These are phyloP conservation scores for Lactarius tabidus DNA, from an alignment of 768 basidiomycete species.

Conservation along the genomic window DNA sequence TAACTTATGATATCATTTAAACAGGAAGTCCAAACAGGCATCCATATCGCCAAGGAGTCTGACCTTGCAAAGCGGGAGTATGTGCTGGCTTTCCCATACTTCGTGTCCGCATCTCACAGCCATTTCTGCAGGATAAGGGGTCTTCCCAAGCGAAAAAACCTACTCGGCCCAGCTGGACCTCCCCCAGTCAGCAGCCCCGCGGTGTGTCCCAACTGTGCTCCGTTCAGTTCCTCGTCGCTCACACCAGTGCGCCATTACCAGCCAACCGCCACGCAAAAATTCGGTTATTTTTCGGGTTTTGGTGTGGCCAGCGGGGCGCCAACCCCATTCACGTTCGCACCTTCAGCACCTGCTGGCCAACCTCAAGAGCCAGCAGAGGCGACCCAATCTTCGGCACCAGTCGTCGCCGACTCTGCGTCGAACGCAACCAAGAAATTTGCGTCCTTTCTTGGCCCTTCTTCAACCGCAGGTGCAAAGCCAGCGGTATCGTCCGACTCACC, in stretches of 20 bases:
- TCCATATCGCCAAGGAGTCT: conserved; percentile 59
- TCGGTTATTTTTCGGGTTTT: conserved; percentile 52
- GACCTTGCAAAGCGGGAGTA: conserved; percentile 55
- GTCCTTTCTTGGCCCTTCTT: conserved; percentile 25
- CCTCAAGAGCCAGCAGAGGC: conserved; percentile 28
- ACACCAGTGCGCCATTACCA: conserved; percentile 8
- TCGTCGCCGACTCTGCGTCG: conserved; percentile 26
- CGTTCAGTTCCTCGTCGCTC: conserved; percentile 10
- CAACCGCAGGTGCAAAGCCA: conserved; percentile 8
- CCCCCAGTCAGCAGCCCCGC: conserved; percentile 27
- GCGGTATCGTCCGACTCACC: conserved; percentile 19
- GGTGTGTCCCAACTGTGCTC: conserved; percentile 29
- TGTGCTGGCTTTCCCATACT: conserved; percentile 28
- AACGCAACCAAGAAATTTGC: conserved; percentile 24
- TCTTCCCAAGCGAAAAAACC: conserved; percentile 50
- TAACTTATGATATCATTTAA: conserved; percentile 2
- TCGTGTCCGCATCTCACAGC: neutral
- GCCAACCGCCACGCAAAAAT: conserved; percentile 39
- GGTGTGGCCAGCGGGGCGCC: conserved; percentile 34
- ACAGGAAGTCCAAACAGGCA: conserved; percentile 45
- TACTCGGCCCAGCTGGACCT: conserved; percentile 25
- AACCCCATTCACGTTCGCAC: conserved; percentile 40
- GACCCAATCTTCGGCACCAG: conserved; percentile 13
- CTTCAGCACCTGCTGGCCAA: conserved; percentile 30
- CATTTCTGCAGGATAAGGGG: conserved; percentile 51